Evolutionary conservation across 2,329 filamentous ascomycete genomes (phyloP).

Genomic region (Aspergillus sp.): DNA sequence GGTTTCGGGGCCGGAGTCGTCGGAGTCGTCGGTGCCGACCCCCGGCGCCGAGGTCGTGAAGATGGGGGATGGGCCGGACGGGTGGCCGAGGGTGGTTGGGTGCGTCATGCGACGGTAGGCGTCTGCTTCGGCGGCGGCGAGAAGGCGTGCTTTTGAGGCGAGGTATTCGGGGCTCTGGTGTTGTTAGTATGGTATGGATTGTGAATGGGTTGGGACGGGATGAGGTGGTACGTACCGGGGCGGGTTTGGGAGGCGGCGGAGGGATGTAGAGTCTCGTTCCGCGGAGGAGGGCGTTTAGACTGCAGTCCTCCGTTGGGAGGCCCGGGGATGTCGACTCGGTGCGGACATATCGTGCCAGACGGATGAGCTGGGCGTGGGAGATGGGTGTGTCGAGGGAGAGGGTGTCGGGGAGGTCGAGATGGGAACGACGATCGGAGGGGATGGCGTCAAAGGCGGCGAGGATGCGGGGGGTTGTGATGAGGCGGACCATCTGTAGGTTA

Average conservation of each 20-base stretch:
- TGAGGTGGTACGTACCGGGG: constrained; percentile 59
- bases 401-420: constrained; percentile 34
- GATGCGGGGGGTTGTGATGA: constrained; percentile 41
- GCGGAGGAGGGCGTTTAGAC: constrained; percentile 68
- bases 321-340: constrained; percentile 3
- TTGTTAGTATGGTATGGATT: neutral
- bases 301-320: constrained; percentile 25
- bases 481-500: constrained; percentile 41
- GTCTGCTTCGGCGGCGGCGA: constrained; percentile 76
- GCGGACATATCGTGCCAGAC: constrained; percentile 32
- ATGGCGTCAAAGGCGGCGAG: constrained; percentile 38
- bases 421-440: constrained; percentile 27
- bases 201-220: neutral
- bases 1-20: constrained; percentile 45
- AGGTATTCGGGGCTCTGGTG: constrained; percentile 71
- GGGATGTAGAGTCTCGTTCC: constrained; percentile 72
- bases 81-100: constrained; percentile 53
- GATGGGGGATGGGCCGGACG: constrained; percentile 49
- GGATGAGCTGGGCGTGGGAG: constrained; percentile 42
- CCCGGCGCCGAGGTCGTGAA: too few relatives aligned
- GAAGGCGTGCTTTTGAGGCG: constrained; percentile 80
- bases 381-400: constrained; percentile 35
- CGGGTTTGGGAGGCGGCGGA: constrained; percentile 76
- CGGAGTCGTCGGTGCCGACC: constrained; percentile 43
- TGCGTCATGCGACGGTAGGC: constrained; percentile 80